Evolutionary conservation across 1,284 basidiomycete species (phyloP).

Genomic region (Apiotrichum laibachii): DNA sequence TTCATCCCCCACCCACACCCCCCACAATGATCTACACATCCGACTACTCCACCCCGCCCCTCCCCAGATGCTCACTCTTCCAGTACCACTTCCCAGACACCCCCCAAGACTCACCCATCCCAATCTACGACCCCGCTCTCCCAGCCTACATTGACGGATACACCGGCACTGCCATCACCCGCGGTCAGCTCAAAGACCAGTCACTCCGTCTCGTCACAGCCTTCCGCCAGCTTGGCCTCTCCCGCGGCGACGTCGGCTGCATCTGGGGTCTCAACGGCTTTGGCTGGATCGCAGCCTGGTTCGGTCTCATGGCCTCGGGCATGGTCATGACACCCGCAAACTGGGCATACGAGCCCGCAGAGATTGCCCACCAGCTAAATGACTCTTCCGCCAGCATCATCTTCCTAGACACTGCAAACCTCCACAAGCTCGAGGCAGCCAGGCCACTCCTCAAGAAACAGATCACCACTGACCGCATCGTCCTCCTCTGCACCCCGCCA

Average conservation of each 20-base stretch:
- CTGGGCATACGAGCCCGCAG: constrained; percentile 42
- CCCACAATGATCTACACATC: constrained; percentile 29
- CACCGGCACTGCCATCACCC: constrained; percentile 60
- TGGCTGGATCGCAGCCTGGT: constrained; percentile 62
- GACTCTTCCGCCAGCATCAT: constrained; percentile 60
- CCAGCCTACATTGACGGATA: constrained; percentile 67
- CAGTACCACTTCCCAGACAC: constrained; percentile 15
- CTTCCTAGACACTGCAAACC: constrained; percentile 58
- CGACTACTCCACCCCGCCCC: constrained; percentile 22
- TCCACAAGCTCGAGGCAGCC: constrained; percentile 41
- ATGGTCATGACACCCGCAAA: constrained; percentile 43
- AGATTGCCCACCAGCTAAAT: constrained; percentile 48
- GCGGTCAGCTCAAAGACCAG: constrained; percentile 59
- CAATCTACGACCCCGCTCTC: constrained; percentile 22
- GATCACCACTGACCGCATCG: constrained; percentile 24
- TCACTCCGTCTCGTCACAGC: constrained; percentile 61
- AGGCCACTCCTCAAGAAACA: constrained; percentile 21
- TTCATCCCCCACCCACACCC: no score
- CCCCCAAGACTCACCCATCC: constrained; percentile 3
- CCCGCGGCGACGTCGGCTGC: constrained; percentile 38
- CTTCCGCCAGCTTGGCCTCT: constrained; percentile 44
- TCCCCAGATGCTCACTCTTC: constrained; percentile 41
- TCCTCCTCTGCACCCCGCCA: constrained; percentile 31
- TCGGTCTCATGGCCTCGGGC: constrained; percentile 54
- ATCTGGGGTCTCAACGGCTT: constrained; percentile 58